phyloP scores from a whole-genome alignment of 2,329 filamentous ascomycete species.

The Trichoderma atrobrunneum region DNA sequence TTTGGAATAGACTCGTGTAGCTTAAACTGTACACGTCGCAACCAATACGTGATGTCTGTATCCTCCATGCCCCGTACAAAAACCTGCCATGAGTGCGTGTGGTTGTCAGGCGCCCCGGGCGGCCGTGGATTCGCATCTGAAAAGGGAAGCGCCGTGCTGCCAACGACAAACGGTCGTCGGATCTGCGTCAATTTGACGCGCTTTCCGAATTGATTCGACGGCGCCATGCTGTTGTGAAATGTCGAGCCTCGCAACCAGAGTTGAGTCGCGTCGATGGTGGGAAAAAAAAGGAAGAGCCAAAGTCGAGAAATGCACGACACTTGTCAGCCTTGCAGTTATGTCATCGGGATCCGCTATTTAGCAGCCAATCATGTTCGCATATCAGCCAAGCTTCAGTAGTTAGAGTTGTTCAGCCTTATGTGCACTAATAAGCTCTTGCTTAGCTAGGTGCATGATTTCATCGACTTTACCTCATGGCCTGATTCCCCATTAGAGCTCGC shows the following conservation, averaged over 20 bases:
- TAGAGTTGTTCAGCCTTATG: slow-evolving; percentile 14
- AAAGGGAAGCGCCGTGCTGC: slow-evolving; percentile 76
- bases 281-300: background rate
- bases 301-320: slow-evolving; percentile 5
- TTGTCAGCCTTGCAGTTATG: slow-evolving; percentile 19
- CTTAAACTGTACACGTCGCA: slow-evolving; percentile 97
- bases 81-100: slow-evolving; percentile 95
- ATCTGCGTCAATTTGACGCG: slow-evolving; percentile 65
- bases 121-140: slow-evolving; percentile 79
- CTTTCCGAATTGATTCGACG: slow-evolving; percentile 56
- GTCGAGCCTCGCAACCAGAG: background rate
- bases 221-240: slow-evolving; percentile 48
- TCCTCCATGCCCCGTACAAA: slow-evolving; percentile 89
- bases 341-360: background rate
- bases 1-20: slow-evolving; percentile 96
- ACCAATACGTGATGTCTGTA: slow-evolving; percentile 90
- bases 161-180: slow-evolving; percentile 67
- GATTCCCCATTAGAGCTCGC: background rate
- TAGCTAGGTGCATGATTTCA: slow-evolving; percentile 25
- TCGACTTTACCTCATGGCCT: slow-evolving; percentile 16
- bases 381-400: background rate
- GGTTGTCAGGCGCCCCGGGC: slow-evolving; percentile 74
- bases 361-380: background rate
- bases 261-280: background rate
- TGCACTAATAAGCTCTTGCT: slow-evolving; percentile 6